phyloP scores from a whole-genome alignment of 345 rosid genomes.

The Murraya paniculata region DNA sequence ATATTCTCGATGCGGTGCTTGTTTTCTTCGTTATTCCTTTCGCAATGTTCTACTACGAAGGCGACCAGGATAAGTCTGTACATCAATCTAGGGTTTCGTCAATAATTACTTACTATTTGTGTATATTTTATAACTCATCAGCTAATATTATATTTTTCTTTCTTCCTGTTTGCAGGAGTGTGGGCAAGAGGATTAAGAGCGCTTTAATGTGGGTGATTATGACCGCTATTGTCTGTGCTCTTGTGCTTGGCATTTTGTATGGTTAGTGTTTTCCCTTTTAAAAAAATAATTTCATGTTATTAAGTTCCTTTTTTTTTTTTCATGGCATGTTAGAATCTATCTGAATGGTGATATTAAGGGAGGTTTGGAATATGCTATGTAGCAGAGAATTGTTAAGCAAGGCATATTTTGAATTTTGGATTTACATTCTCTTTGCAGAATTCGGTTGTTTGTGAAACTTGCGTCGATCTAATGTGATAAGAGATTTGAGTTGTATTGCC shows the following conservation, averaged over 20 bases:
- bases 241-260: constrained; percentile 85
- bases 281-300: not conserved
- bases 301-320: not conserved
- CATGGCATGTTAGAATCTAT: not conserved
- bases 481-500: not conserved
- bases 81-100: constrained; percentile 16
- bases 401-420: not conserved
- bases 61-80: constrained; percentile 96
- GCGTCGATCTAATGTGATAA: not conserved
- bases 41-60: constrained; percentile 98
- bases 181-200: constrained; percentile 81
- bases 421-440: not conserved
- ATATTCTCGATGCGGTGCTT: constrained; percentile 77
- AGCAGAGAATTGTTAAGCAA: not conserved
- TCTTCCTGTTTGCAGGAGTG: constrained; percentile 48
- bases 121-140: not conserved
- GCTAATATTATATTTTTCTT: not conserved
- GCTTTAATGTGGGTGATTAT: constrained; percentile 78
- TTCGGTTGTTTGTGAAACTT: not conserved
- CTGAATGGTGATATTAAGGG: not conserved
- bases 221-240: constrained; percentile 78
- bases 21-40: constrained; percentile 96
- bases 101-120: not conserved
- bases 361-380: not conserved
- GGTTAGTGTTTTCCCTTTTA: constrained; percentile 42